Conservation (phyloP, 306 rosid species). For the Trifolium fragiferum region DNA sequence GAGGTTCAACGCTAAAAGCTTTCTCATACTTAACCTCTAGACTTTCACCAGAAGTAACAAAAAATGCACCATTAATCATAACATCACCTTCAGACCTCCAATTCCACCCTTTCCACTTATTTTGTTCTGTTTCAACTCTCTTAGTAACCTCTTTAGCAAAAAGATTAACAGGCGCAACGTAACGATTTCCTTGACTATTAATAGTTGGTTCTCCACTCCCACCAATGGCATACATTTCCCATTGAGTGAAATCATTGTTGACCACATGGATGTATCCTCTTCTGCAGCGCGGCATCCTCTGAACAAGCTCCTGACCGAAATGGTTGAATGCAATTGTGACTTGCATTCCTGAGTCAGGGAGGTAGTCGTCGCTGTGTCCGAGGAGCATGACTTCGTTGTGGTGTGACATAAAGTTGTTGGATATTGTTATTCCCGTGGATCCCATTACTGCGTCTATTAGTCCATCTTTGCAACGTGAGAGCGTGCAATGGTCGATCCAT, state of each 20-base stretch:
- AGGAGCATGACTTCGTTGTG: slow-evolving; percentile 91
- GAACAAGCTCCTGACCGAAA: slow-evolving; percentile 78
- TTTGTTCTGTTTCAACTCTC: slow-evolving; percentile 68
- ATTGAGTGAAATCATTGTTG: slow-evolving; percentile 82
- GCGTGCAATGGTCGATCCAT: slow-evolving; percentile 94
- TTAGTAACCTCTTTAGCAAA: slow-evolving; percentile 92
- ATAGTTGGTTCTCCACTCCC: slow-evolving; percentile 92
- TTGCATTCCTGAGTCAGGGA: slow-evolving; percentile 91
- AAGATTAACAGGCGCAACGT: slow-evolving; percentile 65
- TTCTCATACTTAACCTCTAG: slow-evolving; percentile 88
- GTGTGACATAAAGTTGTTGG: slow-evolving; percentile 85
- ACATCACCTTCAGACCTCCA: slow-evolving; percentile 95
- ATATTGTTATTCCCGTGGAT: slow-evolving; percentile 79
- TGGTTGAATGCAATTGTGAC: slow-evolving; percentile 96
- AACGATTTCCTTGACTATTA: slow-evolving; percentile 92
- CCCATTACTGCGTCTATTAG: slow-evolving; percentile 92
- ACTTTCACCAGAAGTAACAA: slow-evolving; percentile 74
- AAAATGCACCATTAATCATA: slow-evolving; percentile 82
- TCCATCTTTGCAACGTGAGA: slow-evolving; percentile 86
- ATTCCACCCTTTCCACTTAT: slow-evolving; percentile 84
- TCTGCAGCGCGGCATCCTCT: slow-evolving; percentile 90
- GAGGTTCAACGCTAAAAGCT: slow-evolving; percentile 91
- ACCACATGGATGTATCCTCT: slow-evolving; percentile 91
- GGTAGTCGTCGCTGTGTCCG: slow-evolving; percentile 85
- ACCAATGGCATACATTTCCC: slow-evolving; percentile 99